Evolutionary conservation across 2,329 filamentous ascomycete genomes (phyloP).

Genomic region (Cucurbitaria berberidis): DNA sequence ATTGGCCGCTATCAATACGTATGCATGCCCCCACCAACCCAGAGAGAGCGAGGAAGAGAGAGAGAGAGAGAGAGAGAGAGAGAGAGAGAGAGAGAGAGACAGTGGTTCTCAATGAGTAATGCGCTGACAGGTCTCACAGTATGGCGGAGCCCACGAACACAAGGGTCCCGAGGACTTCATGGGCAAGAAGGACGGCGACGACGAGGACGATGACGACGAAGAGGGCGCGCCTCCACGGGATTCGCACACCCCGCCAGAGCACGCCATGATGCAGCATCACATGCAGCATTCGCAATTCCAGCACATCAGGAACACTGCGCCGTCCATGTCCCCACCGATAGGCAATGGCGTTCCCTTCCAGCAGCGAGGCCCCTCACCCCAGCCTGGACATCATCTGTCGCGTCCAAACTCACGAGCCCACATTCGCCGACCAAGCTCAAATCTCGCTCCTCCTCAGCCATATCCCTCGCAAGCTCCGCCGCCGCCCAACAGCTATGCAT

Average conservation of each 20-base stretch:
- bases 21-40: conserved; percentile 58
- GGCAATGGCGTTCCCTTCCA: conserved; percentile 73
- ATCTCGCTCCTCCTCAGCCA: conserved; percentile 70
- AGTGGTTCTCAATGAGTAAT: conserved; percentile 30
- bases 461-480: conserved; percentile 68
- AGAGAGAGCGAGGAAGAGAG: conserved; percentile 1
- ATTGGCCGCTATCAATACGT: conserved; percentile 90
- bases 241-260: conserved; percentile 68
- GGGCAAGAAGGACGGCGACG: conserved; percentile 72
- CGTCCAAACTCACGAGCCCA: conserved; percentile 76
- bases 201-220: conserved; percentile 84
- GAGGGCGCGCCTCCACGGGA: conserved; percentile 71
- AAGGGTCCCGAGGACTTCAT: conserved; percentile 94
- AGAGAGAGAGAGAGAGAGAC: conserved; percentile 1
- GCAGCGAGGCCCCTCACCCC: conserved; percentile 79
- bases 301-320: conserved; percentile 80
- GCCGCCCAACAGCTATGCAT: conserved; percentile 73
- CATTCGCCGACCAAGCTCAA: conserved; percentile 75
- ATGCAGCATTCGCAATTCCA: conserved; percentile 68
- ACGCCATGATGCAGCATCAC: conserved; percentile 58
- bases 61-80: conserved; percentile 1
- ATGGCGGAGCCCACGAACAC: conserved; percentile 91
- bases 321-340: conserved; percentile 88
- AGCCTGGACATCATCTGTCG: conserved; percentile 72
- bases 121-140: conserved; percentile 61